Percentiles rank a stretch among this genome's conserved stretches.
Conservation (phyloP, 2,329 filamentous ascomycete species). For the Cladophialophora yegresii region DNA sequence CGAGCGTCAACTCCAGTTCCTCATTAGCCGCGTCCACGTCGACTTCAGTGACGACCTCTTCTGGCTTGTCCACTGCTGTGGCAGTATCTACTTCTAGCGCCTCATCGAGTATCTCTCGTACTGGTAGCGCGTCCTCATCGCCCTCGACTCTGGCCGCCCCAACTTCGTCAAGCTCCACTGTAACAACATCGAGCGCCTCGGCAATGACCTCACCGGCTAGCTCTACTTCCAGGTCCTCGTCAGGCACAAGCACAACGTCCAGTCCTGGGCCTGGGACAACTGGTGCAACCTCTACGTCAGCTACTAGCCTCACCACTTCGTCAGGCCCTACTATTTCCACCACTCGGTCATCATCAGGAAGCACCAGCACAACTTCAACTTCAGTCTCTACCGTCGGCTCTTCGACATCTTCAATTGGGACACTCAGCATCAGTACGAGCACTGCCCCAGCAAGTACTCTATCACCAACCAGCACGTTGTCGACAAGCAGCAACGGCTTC, state of each 20-base stretch:
- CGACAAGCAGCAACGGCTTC: conserved; percentile 3
- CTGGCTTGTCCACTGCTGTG: background rate
- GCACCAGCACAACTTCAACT: background rate
- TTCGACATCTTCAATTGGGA: background rate
- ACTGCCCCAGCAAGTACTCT: background rate
- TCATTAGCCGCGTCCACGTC: background rate
- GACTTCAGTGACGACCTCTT: background rate
- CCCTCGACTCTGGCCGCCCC: background rate
- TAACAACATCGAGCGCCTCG: background rate
- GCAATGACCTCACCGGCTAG: background rate
- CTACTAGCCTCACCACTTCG: background rate
- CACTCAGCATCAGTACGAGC: background rate
- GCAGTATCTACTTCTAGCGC: background rate
- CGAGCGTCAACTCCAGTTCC: background rate
- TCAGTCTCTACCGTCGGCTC: background rate
- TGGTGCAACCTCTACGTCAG: background rate
- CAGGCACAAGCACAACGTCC: background rate
- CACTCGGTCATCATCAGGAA: background rate
- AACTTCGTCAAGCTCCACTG: conserved; percentile 1
- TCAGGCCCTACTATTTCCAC: background rate
- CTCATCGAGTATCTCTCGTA: background rate
- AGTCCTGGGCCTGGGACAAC: background rate
- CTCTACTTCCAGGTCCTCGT: background rate
- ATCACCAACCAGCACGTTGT: background rate
- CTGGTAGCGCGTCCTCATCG: background rate